These are phyloP conservation scores for Flaveria bidentis DNA, from an alignment of 129 eudicot species.

Conservation along the genomic window DNA sequence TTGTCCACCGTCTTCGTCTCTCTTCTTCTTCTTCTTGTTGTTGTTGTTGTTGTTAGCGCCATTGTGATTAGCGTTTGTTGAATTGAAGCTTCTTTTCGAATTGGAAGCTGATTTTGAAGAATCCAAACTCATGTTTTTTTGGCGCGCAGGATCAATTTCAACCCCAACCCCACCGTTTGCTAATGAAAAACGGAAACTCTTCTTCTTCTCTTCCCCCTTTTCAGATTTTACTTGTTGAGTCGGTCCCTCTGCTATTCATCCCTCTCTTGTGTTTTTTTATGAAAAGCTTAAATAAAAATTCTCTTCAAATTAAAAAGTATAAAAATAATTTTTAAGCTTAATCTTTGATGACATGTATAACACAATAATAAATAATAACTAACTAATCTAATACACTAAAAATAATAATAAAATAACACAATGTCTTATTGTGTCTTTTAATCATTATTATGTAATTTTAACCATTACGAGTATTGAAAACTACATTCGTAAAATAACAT, in stretches of 20 bases:
- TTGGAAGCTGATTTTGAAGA: slow-evolving; percentile 36
- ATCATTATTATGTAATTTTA: no score
- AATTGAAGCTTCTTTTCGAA: slow-evolving; percentile 62
- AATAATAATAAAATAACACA: no score
- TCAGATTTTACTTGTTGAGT: not conserved
- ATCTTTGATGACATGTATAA: no score
- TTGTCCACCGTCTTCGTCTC: slow-evolving; percentile 37
- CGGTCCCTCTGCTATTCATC: not conserved
- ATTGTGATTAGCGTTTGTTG: slow-evolving; percentile 41
- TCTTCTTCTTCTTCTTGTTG: slow-evolving; percentile 42
- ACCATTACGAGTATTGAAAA: no score
- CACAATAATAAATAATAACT: no score
- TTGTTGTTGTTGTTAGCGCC: slow-evolving; percentile 28
- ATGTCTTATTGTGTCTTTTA: no score
- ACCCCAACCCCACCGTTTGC: not conserved
- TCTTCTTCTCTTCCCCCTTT: not conserved
- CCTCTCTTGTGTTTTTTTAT: no score
- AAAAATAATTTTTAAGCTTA: no score
- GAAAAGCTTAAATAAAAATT: no score
- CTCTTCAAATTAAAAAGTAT: no score
- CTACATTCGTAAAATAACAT: no score
- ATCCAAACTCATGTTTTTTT: slow-evolving; percentile 51
- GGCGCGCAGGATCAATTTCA: slow-evolving; percentile 24
- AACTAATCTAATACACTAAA: no score
- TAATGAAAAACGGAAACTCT: not conserved